phyloP scores from a whole-genome alignment of 1,284 basidiomycete species.

The Ceratorhiza oryzae-sativae region DNA sequence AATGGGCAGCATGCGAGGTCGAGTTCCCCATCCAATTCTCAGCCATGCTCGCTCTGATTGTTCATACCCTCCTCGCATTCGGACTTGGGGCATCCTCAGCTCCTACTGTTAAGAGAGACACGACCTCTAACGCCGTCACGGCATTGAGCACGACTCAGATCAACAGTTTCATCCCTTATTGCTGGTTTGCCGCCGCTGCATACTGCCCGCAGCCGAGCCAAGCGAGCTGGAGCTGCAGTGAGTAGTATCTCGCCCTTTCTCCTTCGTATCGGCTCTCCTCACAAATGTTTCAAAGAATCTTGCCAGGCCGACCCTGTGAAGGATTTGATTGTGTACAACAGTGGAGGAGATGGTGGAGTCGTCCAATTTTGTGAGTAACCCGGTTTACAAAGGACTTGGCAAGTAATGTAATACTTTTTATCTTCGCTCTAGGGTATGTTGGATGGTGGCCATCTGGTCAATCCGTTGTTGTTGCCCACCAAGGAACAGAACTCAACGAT shows the following conservation, averaged over 20 bases:
- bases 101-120: not conserved
- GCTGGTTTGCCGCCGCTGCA: slow-evolving; percentile 18
- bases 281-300: not conserved
- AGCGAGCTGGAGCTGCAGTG: slow-evolving; percentile 29
- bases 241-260: not conserved
- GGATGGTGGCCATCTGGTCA: slow-evolving; percentile 34
- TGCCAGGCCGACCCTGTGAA: slow-evolving; percentile 33
- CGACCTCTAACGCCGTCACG: not conserved
- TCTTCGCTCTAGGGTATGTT: slow-evolving; percentile 18
- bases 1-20: no score
- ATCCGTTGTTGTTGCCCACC: slow-evolving; percentile 26
- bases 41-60: no score
- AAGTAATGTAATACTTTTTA: not conserved
- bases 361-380: slow-evolving; percentile 24
- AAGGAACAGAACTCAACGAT: slow-evolving; percentile 28
- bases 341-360: slow-evolving; percentile 15
- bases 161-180: slow-evolving; percentile 12
- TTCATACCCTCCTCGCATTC: not conserved
- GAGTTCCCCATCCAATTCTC: no score
- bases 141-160: not conserved
- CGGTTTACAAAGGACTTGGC: not conserved
- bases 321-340: slow-evolving; percentile 22
- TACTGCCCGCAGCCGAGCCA: slow-evolving; percentile 25
- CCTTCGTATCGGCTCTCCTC: not conserved
- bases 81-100: not conserved